These are phyloP conservation scores for Vaccinium darrowii DNA, from an alignment of 148 eudicot species.

Conservation along the genomic window DNA sequence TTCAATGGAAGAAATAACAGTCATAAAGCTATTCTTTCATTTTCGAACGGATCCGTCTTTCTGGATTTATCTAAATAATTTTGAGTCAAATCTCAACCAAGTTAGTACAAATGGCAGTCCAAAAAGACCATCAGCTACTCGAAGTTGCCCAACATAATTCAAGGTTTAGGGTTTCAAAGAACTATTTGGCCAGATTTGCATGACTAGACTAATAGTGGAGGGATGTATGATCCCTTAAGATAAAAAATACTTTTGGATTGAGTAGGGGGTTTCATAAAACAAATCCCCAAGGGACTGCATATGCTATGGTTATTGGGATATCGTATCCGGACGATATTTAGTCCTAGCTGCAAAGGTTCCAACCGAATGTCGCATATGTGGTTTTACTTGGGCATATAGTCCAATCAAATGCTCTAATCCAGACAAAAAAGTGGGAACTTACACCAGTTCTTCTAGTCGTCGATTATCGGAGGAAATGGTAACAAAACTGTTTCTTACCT, in stretches of 20 bases:
- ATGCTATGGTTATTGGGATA: neutral
- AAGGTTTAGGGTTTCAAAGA: neutral
- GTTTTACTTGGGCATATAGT: neutral
- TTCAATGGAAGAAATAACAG: neutral
- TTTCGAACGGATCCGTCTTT: neutral
- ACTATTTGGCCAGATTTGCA: neutral
- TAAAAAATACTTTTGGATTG: neutral
- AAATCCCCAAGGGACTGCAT: neutral
- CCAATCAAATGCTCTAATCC: neutral
- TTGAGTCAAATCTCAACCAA: neutral
- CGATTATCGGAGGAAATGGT: neutral
- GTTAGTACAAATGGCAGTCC: neutral
- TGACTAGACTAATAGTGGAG: too few species aligned
- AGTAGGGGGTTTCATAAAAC: neutral
- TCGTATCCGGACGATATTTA: neutral
- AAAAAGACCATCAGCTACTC: neutral
- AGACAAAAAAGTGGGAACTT: neutral
- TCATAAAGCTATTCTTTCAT: neutral
- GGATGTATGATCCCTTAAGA: neutral
- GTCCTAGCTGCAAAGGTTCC: neutral
- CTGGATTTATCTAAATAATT: neutral
- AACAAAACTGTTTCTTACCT: slow-evolving; percentile 33
- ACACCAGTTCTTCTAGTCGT: neutral
- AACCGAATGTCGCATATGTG: neutral
- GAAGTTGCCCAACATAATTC: neutral